A percentile compares a stretch with the other conserved stretches of the same genome.
These are phyloP conservation scores for Candida golubevii DNA, from an alignment of 805 yeast genomes.

Conservation along the genomic window DNA sequence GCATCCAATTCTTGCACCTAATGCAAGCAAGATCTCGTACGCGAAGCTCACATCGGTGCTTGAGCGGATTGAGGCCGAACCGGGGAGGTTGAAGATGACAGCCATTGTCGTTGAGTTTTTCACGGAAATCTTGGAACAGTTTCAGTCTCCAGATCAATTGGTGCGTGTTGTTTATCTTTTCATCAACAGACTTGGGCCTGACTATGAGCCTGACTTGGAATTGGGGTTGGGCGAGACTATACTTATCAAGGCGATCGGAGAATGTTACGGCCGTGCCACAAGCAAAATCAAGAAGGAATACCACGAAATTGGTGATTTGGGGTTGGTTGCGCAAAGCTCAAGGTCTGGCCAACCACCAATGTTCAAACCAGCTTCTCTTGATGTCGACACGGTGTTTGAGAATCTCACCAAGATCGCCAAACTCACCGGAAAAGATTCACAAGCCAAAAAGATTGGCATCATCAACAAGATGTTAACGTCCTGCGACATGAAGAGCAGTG, in stretches of 20 bases:
- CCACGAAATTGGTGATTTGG: constrained; percentile 83
- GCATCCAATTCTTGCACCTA: constrained; percentile 7
- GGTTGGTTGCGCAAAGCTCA: constrained; percentile 80
- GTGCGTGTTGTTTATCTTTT: constrained; percentile 75
- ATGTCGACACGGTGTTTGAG: constrained; percentile 67
- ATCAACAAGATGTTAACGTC: constrained; percentile 84
- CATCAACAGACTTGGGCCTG: constrained; percentile 90
- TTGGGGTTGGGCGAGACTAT: constrained; percentile 91
- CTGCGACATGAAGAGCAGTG: constrained; percentile 62
- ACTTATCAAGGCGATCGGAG: constrained; percentile 81
- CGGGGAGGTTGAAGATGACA: constrained; percentile 80
- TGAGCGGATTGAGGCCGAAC: constrained; percentile 71
- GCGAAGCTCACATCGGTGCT: constrained; percentile 57
- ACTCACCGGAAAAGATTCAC: constrained; percentile 77
- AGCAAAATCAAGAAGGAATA: constrained; percentile 70
- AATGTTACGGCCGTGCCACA: constrained; percentile 78
- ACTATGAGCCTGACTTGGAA: constrained; percentile 86
- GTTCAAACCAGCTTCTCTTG: constrained; percentile 85
- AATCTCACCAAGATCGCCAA: constrained; percentile 74
- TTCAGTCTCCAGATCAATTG: constrained; percentile 40
- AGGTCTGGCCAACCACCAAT: constrained; percentile 84
- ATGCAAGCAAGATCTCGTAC: constrained; percentile 25
- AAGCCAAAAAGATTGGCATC: constrained; percentile 66
- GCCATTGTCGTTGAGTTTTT: constrained; percentile 73
- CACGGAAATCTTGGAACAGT: constrained; percentile 51